These are phyloP conservation scores for Ochetophila trinervis DNA, from an alignment of 306 rosid species.

Conservation along the genomic window DNA sequence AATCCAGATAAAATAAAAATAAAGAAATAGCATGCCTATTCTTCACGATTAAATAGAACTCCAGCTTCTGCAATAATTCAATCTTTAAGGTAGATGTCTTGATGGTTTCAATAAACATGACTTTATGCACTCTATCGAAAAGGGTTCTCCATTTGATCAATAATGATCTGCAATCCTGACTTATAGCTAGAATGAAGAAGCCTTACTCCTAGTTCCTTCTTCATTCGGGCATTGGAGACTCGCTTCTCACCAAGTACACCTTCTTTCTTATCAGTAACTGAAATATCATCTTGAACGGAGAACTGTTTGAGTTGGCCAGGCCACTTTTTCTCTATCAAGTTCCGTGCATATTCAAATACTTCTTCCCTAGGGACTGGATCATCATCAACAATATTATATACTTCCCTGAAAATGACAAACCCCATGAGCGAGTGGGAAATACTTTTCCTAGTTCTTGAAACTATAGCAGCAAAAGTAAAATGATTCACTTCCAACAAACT, in stretches of 20 bases:
- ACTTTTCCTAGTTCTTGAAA: not conserved
- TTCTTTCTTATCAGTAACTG: conserved; percentile 10
- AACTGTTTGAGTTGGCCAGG: conserved; percentile 39
- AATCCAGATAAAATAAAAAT: not conserved
- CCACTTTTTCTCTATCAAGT: conserved; percentile 74
- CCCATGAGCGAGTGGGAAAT: not conserved
- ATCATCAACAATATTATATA: conserved; percentile 77
- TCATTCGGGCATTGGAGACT: conserved; percentile 63
- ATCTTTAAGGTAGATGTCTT: not conserved
- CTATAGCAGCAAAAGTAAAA: not conserved
- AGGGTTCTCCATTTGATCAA: conserved; percentile 56
- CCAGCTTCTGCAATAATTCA: too few relatives aligned
- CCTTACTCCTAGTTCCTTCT: conserved; percentile 56
- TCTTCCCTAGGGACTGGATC: conserved; percentile 77
- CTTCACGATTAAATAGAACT: too few relatives aligned
- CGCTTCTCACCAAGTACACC: conserved; percentile 52
- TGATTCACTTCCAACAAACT: not conserved
- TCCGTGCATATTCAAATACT: conserved; percentile 70
- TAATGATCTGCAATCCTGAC: conserved; percentile 63
- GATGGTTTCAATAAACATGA: not conserved
- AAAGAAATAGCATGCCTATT: too few relatives aligned
- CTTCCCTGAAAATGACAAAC: conserved; percentile 39
- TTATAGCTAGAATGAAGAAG: conserved; percentile 66
- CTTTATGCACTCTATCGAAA: not conserved
- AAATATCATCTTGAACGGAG: conserved; percentile 13